Evolutionary conservation across 78 protist genomes (phyloP).

Genomic region (Guillardia theta): DNA sequence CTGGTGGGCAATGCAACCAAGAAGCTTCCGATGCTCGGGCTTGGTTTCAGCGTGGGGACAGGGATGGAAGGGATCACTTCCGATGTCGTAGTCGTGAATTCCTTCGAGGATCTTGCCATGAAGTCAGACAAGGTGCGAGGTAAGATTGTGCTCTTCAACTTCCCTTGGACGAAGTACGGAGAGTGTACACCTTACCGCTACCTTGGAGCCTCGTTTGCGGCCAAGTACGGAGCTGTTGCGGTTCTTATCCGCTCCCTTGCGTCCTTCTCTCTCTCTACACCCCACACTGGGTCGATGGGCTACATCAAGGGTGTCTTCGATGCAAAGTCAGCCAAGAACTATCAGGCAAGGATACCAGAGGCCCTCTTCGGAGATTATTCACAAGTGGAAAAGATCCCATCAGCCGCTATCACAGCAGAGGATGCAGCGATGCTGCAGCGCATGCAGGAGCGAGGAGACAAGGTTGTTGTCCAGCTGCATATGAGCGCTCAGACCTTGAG

Average conservation of each 20-base stretch:
- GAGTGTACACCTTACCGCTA: slow-evolving; percentile 51
- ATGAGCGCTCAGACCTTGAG: slow-evolving; percentile 54
- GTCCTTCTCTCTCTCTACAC: slow-evolving; percentile 67
- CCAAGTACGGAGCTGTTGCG: slow-evolving; percentile 71
- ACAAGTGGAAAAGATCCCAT: slow-evolving; percentile 49
- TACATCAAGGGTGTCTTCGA: slow-evolving; percentile 46
- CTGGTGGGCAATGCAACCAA: slow-evolving; percentile 46
- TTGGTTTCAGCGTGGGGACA: slow-evolving; percentile 61
- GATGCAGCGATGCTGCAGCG: slow-evolving; percentile 75
- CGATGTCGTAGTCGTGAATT: slow-evolving; percentile 60
- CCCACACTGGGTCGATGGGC: slow-evolving; percentile 76
- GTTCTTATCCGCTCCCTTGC: slow-evolving; percentile 64
- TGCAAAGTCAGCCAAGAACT: too few relatives aligned
- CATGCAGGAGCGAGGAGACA: slow-evolving; percentile 35
- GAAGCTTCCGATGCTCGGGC: slow-evolving; percentile 52
- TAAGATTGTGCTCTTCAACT: slow-evolving; percentile 72
- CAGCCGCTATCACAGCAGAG: slow-evolving; percentile 74
- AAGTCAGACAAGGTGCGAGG: slow-evolving; percentile 33
- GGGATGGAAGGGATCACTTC: slow-evolving; percentile 45
- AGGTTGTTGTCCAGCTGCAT: slow-evolving; percentile 40
- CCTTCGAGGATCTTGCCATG: slow-evolving; percentile 55
- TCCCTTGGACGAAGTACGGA: slow-evolving; percentile 51
- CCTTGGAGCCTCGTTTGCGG: slow-evolving; percentile 67
- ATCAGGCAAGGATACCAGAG: neutral
- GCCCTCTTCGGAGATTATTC: neutral